Evolutionary conservation across 2,329 filamentous ascomycete species (phyloP).

Genomic region (Aureobasidium namibiae): DNA sequence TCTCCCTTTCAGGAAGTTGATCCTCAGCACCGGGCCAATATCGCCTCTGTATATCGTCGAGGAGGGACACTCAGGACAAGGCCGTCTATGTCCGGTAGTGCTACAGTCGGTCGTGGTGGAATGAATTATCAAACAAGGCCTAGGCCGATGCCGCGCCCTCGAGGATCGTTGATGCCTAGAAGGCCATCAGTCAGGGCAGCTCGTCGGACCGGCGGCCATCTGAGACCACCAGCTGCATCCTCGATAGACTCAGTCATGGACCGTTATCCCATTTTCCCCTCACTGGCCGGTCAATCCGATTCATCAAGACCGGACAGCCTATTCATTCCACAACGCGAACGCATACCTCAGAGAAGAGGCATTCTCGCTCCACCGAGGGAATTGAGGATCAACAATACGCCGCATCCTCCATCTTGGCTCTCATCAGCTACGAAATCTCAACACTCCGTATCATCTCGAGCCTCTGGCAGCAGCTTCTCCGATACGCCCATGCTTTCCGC

Average conservation of each 20-base stretch:
- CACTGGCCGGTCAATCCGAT: background rate
- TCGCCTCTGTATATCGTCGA: constrained; percentile 11
- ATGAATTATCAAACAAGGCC: background rate
- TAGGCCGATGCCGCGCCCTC: constrained; percentile 1
- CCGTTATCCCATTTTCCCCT: background rate
- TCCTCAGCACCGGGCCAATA: background rate
- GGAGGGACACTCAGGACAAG: constrained; percentile 6
- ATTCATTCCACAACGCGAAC: background rate
- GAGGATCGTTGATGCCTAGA: constrained; percentile 13
- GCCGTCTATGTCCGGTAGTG: background rate
- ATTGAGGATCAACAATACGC: background rate
- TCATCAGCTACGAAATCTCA: background rate
- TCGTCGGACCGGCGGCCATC: background rate
- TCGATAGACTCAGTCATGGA: background rate
- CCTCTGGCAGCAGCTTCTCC: background rate
- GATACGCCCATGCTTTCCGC: background rate
- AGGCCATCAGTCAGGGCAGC: background rate
- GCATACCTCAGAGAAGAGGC: background rate
- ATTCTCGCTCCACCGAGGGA: background rate
- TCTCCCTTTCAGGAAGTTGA: constrained; percentile 5
- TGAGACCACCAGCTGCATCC: background rate
- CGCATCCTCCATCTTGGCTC: background rate
- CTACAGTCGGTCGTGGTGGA: background rate
- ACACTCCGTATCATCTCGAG: background rate
- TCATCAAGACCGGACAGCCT: background rate